A percentile compares a stretch with the other conserved stretches of the same genome.
phyloP scores from a whole-genome alignment of 2,329 filamentous ascomycete genomes.

The Westerdykella sp. region DNA sequence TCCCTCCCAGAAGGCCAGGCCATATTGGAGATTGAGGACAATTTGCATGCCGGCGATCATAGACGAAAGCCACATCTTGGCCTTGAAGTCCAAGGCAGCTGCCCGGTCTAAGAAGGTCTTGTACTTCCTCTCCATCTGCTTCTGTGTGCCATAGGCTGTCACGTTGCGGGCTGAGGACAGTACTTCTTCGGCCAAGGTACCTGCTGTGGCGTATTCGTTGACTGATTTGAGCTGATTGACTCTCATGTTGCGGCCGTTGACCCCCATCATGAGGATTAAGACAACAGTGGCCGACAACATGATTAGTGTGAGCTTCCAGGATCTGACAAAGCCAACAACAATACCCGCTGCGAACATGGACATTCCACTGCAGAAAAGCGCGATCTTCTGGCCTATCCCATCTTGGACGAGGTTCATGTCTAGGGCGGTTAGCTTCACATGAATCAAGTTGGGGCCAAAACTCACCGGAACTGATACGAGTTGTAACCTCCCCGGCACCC shows the following conservation, averaged over 20 bases:
- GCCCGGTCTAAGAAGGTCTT: conserved; percentile 67
- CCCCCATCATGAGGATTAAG: conserved; percentile 70
- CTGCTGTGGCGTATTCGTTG: conserved; percentile 73
- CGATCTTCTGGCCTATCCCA: conserved; percentile 55
- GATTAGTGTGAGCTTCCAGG: conserved; percentile 89
- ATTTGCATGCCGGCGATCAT: conserved; percentile 83
- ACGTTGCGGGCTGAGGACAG: conserved; percentile 90
- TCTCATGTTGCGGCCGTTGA: conserved; percentile 67
- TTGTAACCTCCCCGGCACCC: conserved; percentile 91
- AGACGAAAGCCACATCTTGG: conserved; percentile 64
- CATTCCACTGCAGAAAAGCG: conserved; percentile 28
- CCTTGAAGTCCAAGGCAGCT: conserved; percentile 67
- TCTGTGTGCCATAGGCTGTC: conserved; percentile 87
- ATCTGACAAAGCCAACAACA: conserved; percentile 84
- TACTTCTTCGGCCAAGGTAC: conserved; percentile 87
- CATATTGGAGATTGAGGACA: conserved; percentile 69
- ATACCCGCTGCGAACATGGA: conserved; percentile 74
- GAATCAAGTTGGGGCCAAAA: conserved; percentile 61
- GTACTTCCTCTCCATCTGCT: conserved; percentile 83
- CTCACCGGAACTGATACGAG: conserved; percentile 90
- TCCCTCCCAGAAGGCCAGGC: conserved; percentile 44
- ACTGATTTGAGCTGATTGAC: conserved; percentile 68
- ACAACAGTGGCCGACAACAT: conserved; percentile 73
- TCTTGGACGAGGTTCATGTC: conserved; percentile 90
- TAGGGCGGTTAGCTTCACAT: conserved; percentile 71